Conservation (phyloP, 768 basidiomycete genomes). For the Hemileccinum rubropunctum region DNA sequence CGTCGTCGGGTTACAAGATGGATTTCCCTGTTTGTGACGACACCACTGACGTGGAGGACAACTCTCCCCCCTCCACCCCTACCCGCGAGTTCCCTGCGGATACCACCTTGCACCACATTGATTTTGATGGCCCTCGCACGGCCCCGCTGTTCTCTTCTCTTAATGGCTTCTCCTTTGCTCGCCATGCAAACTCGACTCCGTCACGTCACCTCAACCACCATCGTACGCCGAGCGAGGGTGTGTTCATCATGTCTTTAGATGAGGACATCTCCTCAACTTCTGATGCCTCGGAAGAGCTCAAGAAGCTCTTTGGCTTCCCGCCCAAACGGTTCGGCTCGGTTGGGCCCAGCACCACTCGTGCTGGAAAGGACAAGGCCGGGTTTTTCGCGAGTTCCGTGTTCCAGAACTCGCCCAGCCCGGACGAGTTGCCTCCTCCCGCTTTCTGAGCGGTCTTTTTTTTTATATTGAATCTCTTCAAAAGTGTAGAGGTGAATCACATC, state of each 20-base stretch:
- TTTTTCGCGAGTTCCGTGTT: constrained; percentile 81
- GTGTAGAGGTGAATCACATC: constrained; percentile 39
- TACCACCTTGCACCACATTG: constrained; percentile 33
- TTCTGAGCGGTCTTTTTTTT: constrained; percentile 44
- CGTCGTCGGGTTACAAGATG: constrained; percentile 27
- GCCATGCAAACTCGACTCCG: constrained; percentile 33
- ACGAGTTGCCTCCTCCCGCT: constrained; percentile 70
- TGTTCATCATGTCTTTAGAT: constrained; percentile 76
- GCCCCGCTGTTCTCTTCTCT: constrained; percentile 46
- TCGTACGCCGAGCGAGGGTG: constrained; percentile 67
- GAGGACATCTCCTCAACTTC: constrained; percentile 51
- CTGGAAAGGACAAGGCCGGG: constrained; percentile 36
- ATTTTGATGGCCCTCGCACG: constrained; percentile 46
- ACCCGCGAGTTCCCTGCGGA: constrained; percentile 37
- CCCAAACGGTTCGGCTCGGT: constrained; percentile 30
- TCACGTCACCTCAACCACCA: constrained; percentile 43
- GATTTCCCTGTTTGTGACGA: constrained; percentile 76
- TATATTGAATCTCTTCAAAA: constrained; percentile 23
- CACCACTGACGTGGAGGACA: constrained; percentile 47
- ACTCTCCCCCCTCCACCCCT: constrained; percentile 54
- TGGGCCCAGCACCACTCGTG: constrained; percentile 24
- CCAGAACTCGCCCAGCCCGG: constrained; percentile 85
- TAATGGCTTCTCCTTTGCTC: constrained; percentile 40
- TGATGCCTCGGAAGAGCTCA: constrained; percentile 37
- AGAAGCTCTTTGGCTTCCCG: constrained; percentile 34